Base-by-base conservation (phyloP, 768 basidiomycete species). In the Mycena vulgaris region DNA sequence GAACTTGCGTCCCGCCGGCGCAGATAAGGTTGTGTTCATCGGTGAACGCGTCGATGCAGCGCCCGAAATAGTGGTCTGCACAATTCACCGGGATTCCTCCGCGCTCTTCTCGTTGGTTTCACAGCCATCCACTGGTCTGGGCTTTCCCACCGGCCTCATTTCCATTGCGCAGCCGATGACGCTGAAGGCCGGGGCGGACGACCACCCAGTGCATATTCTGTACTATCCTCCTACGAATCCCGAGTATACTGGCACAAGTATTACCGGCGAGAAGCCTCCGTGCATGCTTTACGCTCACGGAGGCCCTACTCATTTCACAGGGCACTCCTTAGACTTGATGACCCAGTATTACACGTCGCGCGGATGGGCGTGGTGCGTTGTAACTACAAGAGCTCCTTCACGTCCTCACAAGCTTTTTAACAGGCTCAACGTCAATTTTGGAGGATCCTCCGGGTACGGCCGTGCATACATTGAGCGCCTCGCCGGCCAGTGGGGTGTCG, bases 221-320 rank as follows among this genome's bases (percentile, higher is more conserved):
- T 93, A 86, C 74, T 92, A 92, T 72, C 83, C 88, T 0, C 94
- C 94, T 0, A 85, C 82, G 56, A 94, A 94, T 74, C 90, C 91
- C 0, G 77, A 81, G 0, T 94, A 91, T 71, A 73, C 78, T 2
- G 90, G 87, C 0, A 82, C 85, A 5, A 87, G 78, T 48, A 75
- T 84, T 8, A 61, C 73, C 0, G 86, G 83, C 3, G 90, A 92
- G 77, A 85, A 83, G 49, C 94, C 94, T 0, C 94, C 94, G 5
- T 89, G 89, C 66, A 82, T 94, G 11, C 81, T 94, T 19, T 73
- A 83, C 33, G 85, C 87, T 7, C 94, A 95, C 65, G 94, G 94
- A 0, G 94, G 94, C 0, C 94, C 95, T 0, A 95, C 93, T 0
- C 71, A 72, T 9, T 77, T 83, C 3, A 79, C 82, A 3, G 33